Conservation (phyloP, 176 grass and related monocot genomes). For the Saccharum spontaneum region DNA sequence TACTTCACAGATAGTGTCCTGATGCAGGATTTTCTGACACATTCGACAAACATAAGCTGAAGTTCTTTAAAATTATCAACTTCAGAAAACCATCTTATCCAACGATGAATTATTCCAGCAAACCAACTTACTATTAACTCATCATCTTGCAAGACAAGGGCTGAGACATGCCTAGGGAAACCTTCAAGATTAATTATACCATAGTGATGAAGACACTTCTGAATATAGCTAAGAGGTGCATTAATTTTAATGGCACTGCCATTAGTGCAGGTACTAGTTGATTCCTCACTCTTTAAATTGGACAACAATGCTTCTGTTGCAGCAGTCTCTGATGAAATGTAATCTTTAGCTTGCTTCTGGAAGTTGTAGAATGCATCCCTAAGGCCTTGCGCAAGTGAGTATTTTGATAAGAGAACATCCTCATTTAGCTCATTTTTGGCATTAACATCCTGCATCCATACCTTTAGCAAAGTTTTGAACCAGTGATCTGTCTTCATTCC, state of each 20-base stretch:
- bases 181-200: slow-evolving; percentile 82
- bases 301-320: slow-evolving; percentile 54
- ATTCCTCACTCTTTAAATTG: slow-evolving; percentile 40
- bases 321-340: slow-evolving; percentile 63
- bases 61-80: slow-evolving; percentile 88
- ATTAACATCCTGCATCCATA: slow-evolving; percentile 90
- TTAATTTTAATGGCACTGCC: slow-evolving; percentile 51
- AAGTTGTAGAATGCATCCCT: slow-evolving; percentile 82
- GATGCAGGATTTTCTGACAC: slow-evolving; percentile 87
- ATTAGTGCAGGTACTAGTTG: slow-evolving; percentile 39
- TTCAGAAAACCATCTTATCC: slow-evolving; percentile 76
- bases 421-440: slow-evolving; percentile 67
- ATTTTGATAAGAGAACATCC: slow-evolving; percentile 77
- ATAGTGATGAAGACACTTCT: slow-evolving; percentile 72
- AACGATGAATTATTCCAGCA: slow-evolving; percentile 76
- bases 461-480: slow-evolving; percentile 86
- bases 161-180: slow-evolving; percentile 69
- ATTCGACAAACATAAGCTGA: slow-evolving; percentile 61
- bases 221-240: slow-evolving; percentile 65
- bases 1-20: slow-evolving; percentile 90
- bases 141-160: slow-evolving; percentile 90
- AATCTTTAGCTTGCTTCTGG: slow-evolving; percentile 70
- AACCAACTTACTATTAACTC: slow-evolving; percentile 93
- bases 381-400: slow-evolving; percentile 76
- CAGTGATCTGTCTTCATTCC: slow-evolving; percentile 97